These are phyloP conservation scores for Fusarium foetens DNA, from an alignment of 2,329 filamentous ascomycete genomes.

Conservation along the genomic window DNA sequence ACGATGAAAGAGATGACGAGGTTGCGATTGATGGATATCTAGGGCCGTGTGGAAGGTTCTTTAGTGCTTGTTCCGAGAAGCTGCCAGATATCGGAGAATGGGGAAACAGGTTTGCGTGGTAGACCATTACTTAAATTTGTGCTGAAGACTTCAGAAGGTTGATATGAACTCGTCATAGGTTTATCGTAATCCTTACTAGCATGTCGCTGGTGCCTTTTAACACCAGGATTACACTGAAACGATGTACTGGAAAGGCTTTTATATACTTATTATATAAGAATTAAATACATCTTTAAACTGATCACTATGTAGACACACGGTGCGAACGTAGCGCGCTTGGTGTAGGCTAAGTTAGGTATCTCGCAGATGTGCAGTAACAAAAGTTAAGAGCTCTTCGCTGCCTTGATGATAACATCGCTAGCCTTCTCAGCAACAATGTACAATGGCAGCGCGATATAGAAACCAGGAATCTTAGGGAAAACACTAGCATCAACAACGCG, in stretches of 20 bases:
- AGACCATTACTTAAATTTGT: too few relatives aligned
- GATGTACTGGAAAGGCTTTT: too few relatives aligned
- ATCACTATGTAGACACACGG: accelerated
- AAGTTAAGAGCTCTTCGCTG: slow-evolving; percentile 3
- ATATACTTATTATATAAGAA: background rate
- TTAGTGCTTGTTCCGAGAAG: too few relatives aligned
- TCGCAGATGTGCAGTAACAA: background rate
- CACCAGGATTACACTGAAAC: background rate
- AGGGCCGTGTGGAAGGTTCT: too few relatives aligned
- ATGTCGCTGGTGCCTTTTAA: background rate
- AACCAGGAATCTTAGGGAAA: slow-evolving; percentile 51
- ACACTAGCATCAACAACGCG: slow-evolving; percentile 71
- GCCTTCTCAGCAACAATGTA: slow-evolving; percentile 68
- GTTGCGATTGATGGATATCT: too few relatives aligned
- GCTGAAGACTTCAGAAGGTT: too few relatives aligned
- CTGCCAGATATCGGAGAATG: too few relatives aligned
- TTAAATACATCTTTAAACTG: background rate
- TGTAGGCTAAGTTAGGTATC: background rate
- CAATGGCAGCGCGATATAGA: slow-evolving; percentile 31
- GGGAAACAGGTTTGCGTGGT: too few relatives aligned
- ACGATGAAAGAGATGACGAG: too few relatives aligned
- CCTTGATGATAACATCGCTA: slow-evolving; percentile 47
- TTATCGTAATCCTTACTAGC: too few relatives aligned
- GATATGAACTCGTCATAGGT: background rate
- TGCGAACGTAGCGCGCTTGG: background rate